Evolutionary conservation across 2,329 filamentous ascomycete genomes (phyloP).

Genomic region (Diaporthe nobilis): DNA sequence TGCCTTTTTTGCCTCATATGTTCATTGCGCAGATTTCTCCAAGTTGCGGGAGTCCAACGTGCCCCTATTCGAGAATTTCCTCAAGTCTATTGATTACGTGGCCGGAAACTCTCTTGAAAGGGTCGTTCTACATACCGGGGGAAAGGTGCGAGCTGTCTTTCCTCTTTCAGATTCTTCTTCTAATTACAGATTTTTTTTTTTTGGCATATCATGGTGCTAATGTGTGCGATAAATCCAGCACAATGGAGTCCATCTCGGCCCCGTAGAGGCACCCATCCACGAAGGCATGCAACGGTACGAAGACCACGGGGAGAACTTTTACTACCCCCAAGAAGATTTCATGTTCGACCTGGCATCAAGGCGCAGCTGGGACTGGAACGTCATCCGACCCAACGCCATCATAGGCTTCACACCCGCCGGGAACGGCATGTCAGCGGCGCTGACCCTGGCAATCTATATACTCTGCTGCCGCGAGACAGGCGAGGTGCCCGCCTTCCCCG

Average conservation of each 20-base stretch:
- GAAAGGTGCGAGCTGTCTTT: constrained; percentile 22
- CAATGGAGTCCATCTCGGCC: constrained; percentile 63
- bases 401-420: constrained; percentile 48
- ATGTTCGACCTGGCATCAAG: constrained; percentile 45
- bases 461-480: constrained; percentile 47
- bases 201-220: constrained; percentile 44
- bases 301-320: constrained; percentile 59
- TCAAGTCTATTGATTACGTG: constrained; percentile 29
- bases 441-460: constrained; percentile 49
- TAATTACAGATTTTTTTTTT: too few relatives aligned
- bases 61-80: constrained; percentile 40
- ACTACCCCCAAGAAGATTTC: constrained; percentile 61
- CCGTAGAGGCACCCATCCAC: constrained; percentile 57
- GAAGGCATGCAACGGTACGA: constrained; percentile 57
- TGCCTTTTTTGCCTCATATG: constrained; percentile 41
- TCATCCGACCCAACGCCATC: constrained; percentile 49
- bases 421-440: constrained; percentile 49
- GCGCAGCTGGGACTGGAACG: constrained; percentile 47
- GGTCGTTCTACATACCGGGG: constrained; percentile 39
- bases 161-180: background rate
- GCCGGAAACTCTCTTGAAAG: constrained; percentile 30
- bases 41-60: constrained; percentile 37
- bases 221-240: constrained; percentile 54
- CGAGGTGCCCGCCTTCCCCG: constrained; percentile 45
- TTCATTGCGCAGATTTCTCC: constrained; percentile 38